These are phyloP conservation scores for Pythium utonaiense DNA, from an alignment of 352 stramenopile species.

Conservation along the genomic window DNA sequence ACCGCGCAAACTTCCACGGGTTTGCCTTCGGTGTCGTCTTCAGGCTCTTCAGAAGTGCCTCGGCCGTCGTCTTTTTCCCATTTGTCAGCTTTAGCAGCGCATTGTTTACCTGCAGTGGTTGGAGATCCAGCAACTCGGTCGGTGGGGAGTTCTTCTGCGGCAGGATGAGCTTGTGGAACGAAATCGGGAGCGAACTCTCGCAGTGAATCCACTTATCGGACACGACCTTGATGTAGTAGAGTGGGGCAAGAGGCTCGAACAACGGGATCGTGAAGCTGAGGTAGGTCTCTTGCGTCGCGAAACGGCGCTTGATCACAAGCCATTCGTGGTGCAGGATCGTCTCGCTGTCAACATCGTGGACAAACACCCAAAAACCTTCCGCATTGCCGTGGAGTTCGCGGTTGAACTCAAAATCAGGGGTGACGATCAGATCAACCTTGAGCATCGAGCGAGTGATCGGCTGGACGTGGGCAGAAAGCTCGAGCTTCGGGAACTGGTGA, in stretches of 20 bases:
- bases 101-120: constrained; percentile 93
- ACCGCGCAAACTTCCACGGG: constrained; percentile 85
- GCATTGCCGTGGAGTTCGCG: constrained; percentile 94
- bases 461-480: constrained; percentile 96
- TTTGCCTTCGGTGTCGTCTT: constrained; percentile 36
- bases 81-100: constrained; percentile 65
- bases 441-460: constrained; percentile 98
- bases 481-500: constrained; percentile 97
- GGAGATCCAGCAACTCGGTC: constrained; percentile 97
- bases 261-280: constrained; percentile 97
- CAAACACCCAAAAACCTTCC: constrained; percentile 97
- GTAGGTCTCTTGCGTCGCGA: constrained; percentile 77
- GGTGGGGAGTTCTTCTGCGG: constrained; percentile 97
- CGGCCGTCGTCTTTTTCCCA: constrained; percentile 58
- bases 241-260: constrained; percentile 95
- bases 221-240: constrained; percentile 98
- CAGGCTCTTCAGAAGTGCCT: constrained; percentile 47
- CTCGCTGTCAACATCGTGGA: constrained; percentile 98
- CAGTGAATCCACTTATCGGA: constrained; percentile 99
- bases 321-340: constrained; percentile 98
- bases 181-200: constrained; percentile 94
- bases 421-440: constrained; percentile 93
- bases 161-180: constrained; percentile 98
- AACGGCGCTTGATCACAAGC: constrained; percentile 91
- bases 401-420: constrained; percentile 98